Base-by-base conservation (phyloP, 306 rosid genomes). In the Mimosa bimucronata region DNA sequence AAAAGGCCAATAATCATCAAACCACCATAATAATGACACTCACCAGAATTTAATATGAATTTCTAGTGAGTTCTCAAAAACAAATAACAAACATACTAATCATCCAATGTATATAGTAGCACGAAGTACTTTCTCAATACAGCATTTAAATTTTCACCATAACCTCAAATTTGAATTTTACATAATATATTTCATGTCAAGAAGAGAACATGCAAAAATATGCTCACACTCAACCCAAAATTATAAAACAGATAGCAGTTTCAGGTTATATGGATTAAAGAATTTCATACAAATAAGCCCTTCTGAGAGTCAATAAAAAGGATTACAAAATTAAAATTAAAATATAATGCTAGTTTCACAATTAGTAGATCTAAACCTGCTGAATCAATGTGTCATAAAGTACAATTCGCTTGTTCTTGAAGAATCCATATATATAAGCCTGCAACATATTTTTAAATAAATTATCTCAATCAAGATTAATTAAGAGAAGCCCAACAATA, bases 401-500 rank as follows among this genome's bases (percentile, higher is more conserved):
- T 72, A 95, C 99, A 48, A 95, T 95, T 77, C 99, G 86, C 90
- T 93, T 95, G 90, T 95, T 95, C 83, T 95, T 95, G 83, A 93
- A 95, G 88, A 95, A 95, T 67, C 99, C 99, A 75, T 95, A 95
- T 98, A 95, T 95, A 80, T 95, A 95, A 71, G 99, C 99, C 99
- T 95, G 97, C 86, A 87, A 76, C 69, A 83, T 37, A 62, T 73
- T 66, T 37, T 67, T 23, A 73, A 77, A 81, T 64, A 58, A n/a
- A 71, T 75, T 44, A 86, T 42, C 38, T 28, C 30, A 74, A 41
- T 65, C 34, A 66, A 55, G n/a, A n/a, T n/a, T n/a, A 29, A 74
- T 28, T 21, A 72, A 79, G 9, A 57, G 23, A 80, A 62, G 61
- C 26, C 42, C 52, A 16, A 48, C n/a, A 80, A 64, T 45, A 72